Evolutionary conservation across 2,329 filamentous ascomycete genomes (phyloP), one percentile per base, ranked within the genome.

Genomic region (Aspergillus japonicus): DNA sequence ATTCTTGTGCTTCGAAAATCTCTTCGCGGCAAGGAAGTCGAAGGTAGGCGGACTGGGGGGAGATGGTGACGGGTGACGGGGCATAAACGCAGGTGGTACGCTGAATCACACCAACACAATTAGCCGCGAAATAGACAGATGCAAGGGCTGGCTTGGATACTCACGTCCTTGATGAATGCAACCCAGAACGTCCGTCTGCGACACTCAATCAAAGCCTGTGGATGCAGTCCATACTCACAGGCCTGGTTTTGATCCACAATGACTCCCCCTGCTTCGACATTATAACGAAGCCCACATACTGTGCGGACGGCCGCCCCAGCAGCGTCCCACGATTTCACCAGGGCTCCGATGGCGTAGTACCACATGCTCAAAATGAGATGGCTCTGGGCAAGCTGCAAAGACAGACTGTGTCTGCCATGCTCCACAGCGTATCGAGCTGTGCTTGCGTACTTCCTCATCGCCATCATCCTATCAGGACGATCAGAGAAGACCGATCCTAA

Each of bases 161-260:
- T 78, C 73, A 83, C 81, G 74, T 92, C 89, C 72, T 90, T 82
- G 66, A 91, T 77, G 65, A 88, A 90, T 54, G 86, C 83, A 29
- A 86, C 85, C 89, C 89, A 92, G 68, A 91, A 88, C 0, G 88
- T 91, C 58, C 89, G 81, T 63, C 89, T 82, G 61, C 86, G 82
- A 66, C 87, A 88, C 73, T 92, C 89, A 24, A 83, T 82, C 65
- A 87, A 83, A 31, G 83, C 85, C 53, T 75, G 74, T 59, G 79
- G 81, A 65, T 82, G 84, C 63, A 90, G 79, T 21, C 81, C 84
- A 67, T 85, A 87, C 4, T 85, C 85, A 56, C 80, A 83, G 0
- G 69, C 68, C n/a, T 74, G 68, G 14, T 75, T 75, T 53, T 83
- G 81, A 1, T 75, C 72, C 5, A 82, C 68, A 70, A 78, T 62